Conservation (phyloP, 108 stramenopile species). For the Discostella pseudostelligera region DNA sequence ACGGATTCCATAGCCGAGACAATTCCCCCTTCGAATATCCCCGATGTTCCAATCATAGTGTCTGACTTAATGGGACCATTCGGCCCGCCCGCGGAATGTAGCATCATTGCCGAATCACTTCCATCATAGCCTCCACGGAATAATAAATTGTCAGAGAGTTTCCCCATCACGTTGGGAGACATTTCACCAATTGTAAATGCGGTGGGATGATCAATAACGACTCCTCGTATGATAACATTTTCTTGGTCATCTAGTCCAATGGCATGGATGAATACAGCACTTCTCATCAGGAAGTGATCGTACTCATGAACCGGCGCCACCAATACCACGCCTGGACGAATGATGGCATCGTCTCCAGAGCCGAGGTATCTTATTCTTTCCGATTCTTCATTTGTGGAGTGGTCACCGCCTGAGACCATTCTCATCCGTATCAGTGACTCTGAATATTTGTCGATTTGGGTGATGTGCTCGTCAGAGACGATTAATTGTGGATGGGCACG, state of each 20-base stretch:
- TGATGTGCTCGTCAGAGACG: background rate
- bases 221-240: constrained; percentile 77
- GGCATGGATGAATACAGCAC: constrained; percentile 77
- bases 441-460: background rate
- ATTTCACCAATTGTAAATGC: constrained; percentile 82
- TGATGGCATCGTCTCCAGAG: constrained; percentile 66
- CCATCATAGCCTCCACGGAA: constrained; percentile 78
- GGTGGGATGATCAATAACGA: constrained; percentile 82
- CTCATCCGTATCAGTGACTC: background rate
- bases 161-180: constrained; percentile 50
- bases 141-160: constrained; percentile 51
- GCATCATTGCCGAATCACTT: constrained; percentile 55
- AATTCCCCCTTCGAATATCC: constrained; percentile 78
- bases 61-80: constrained; percentile 38
- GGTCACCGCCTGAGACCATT: background rate
- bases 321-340: constrained; percentile 68
- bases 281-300: constrained; percentile 71
- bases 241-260: constrained; percentile 70
- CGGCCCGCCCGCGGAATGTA: constrained; percentile 62
- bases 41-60: constrained; percentile 67
- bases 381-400: background rate
- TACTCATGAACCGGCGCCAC: constrained; percentile 75
- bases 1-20: constrained; percentile 46
- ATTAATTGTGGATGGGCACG: too few species aligned
- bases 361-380: constrained; percentile 54